Evolutionary conservation across 2,329 filamentous ascomycete genomes (phyloP), one percentile per base, ranked within the genome.

Genomic region (Sarocladiaceae sp.): DNA sequence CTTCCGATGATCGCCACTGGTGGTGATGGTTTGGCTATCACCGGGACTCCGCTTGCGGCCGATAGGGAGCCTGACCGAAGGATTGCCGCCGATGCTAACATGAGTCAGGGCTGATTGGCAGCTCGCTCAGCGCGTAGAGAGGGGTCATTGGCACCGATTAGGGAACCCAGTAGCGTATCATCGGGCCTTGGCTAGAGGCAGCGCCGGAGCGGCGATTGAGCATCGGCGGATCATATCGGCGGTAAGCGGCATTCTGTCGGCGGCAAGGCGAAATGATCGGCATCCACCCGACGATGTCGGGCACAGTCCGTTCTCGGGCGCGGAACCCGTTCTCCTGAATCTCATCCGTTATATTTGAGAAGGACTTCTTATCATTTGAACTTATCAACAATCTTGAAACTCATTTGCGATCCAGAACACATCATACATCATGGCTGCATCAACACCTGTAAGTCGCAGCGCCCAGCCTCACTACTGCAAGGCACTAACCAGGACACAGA

Each of bases 401-500:
- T n/a, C 18, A 36, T 36, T 17, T 6, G 33, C 15, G 33, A 36
- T 12, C 15, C 5, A 7, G 33, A 36, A 36, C 7, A 36, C 7
- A 36, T 5, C 6, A n/a, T 15, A 20, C 12, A 42, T 17, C 12
- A 42, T 42, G 18, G 11, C 37, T 23, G 37, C 37, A 20, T 25
- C 51, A 33, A 40, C 51, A 42, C 28, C 42, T 18, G 51, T 53
- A 42, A 40, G 51, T 36, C 22, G 7, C 37, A 15, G 11, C 15
- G 11, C 44, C 12, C 10, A 28, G 15, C 17, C 15, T 12, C 18
- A 13, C 18, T 36, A 7, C 40, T 8, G 10, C 15, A 40, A 10
- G 18, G 11, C 44, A n/a, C 44, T 29, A 20, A 25, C 5, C 47
- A 18, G 29, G 11, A 6, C 10, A 6, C 26, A 61, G 59, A 53